A percentile compares a stretch with the other conserved stretches of the same genome.
phyloP scores from a whole-genome alignment of 1,284 basidiomycete genomes.

The Pulveroboletus sp. region DNA sequence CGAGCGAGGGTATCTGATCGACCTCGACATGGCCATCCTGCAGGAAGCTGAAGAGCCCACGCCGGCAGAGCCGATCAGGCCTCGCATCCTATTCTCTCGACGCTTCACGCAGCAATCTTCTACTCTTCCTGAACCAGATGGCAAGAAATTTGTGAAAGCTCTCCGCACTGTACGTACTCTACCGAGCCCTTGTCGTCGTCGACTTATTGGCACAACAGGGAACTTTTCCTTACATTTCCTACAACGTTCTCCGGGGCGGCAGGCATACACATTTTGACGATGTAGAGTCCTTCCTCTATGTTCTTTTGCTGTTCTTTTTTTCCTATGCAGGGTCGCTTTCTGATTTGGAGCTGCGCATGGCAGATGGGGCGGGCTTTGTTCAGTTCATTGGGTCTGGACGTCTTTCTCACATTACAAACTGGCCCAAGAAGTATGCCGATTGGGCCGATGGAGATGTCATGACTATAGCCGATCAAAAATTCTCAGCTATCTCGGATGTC shows the following conservation, averaged over 20 bases:
- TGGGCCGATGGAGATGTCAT: slow-evolving; percentile 5
- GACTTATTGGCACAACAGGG: too few relatives aligned
- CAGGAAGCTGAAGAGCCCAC: neutral
- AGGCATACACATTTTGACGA: slow-evolving; percentile 15
- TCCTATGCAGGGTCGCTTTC: slow-evolving; percentile 12
- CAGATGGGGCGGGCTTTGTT: neutral
- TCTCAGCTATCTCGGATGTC: neutral
- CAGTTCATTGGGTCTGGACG: neutral
- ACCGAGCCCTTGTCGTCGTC: neutral
- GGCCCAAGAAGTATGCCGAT: neutral
- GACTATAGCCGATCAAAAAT: neutral
- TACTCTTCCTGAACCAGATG: neutral
- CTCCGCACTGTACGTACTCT: neutral
- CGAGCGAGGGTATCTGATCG: slow-evolving; percentile 22
- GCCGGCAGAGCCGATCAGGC: accelerated
- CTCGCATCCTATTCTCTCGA: neutral
- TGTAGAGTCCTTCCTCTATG: slow-evolving; percentile 19
- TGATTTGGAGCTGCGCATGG: neutral
- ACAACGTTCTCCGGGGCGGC: neutral
- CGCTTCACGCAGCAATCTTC: too few relatives aligned
- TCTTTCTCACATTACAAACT: neutral
- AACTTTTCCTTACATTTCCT: slow-evolving; percentile 8
- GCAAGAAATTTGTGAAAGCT: neutral
- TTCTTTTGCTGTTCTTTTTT: slow-evolving; percentile 18
- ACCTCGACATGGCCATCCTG: slow-evolving; percentile 15